Conservation (phyloP, 257 asterid species). For the Solanum peruvianum region DNA sequence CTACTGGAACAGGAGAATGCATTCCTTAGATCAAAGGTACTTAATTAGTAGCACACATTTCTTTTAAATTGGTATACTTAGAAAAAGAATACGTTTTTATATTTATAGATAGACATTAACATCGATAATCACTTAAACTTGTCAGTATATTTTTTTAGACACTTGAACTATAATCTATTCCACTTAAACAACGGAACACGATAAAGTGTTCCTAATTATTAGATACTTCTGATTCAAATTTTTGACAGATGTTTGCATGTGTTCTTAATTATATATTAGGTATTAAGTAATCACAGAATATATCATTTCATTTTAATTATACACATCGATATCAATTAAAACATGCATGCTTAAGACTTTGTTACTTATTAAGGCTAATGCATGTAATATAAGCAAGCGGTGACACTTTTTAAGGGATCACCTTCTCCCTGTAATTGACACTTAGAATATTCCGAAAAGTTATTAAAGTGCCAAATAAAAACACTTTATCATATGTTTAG, state of each 20-base stretch:
- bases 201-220: background rate
- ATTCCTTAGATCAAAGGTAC: constrained; percentile 71
- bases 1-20: constrained; percentile 83
- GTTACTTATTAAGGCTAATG: background rate
- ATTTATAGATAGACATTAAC: background rate
- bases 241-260: accelerated
- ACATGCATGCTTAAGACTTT: background rate
- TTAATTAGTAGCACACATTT: background rate
- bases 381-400: background rate
- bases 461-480: background rate
- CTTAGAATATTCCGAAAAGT: background rate
- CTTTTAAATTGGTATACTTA: background rate
- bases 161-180: background rate
- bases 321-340: background rate
- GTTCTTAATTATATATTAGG: background rate
- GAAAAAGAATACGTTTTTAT: background rate
- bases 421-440: background rate
- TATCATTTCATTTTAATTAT: background rate
- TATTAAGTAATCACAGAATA: background rate
- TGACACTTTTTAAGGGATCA: background rate
- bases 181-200: background rate
- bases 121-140: background rate
- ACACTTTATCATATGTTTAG: background rate
- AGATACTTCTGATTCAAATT: background rate
- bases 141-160: background rate